Evolutionary conservation across 495 filamentous ascomycete genomes (phyloP), one percentile per base, ranked within the genome.

Genomic region (Talaromyces trachyspermus): DNA sequence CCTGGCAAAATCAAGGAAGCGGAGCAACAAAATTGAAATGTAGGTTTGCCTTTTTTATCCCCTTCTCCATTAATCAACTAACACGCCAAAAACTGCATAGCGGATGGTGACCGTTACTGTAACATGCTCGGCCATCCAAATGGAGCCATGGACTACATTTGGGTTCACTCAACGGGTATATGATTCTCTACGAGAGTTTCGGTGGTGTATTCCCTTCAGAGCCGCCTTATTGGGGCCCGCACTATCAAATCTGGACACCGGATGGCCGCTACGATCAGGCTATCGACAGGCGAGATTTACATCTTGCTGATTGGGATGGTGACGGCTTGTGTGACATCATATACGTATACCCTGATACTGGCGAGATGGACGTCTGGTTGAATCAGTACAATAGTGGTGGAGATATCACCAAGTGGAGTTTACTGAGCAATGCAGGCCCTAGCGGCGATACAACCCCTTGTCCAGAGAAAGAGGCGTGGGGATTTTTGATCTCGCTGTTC

Each of bases 301-400:
- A 60, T 26, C 49, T 62, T 35, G 51, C 41, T 2, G 59, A 62
- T 49, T 64, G 52, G 49, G 44, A 64, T 49, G 59, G 59, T 23
- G 54, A 60, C 45, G 57, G 61, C 15, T 17, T 43, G 2, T 60
- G 54, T 52, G 61, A 64, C 37, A 55, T 64, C 35, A 46, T 58
- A 27, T 49, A 47, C 4, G 46, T 58, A 5, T 42, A 64, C 20
- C 49, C 52, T 14, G 19, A 46, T 20, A 54, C 33, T 17, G 49
- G 53, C 0, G 9, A 48, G 33, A 49, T 53, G 17, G 38, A 51
- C 8, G 45, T 59, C 11, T 64, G 56, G 56, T 9, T 50, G 15
- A 64, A 58, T 43, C 52, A 52, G 18, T 55, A 42, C 39, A 42
- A 42, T 20, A 27, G 26, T 14, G 39, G 39, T 8, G 39, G 39